A percentile compares a stretch with the other conserved stretches of the same genome.
phyloP scores from a whole-genome alignment of 1,284 basidiomycete genomes.

The Trametes pubescens region DNA sequence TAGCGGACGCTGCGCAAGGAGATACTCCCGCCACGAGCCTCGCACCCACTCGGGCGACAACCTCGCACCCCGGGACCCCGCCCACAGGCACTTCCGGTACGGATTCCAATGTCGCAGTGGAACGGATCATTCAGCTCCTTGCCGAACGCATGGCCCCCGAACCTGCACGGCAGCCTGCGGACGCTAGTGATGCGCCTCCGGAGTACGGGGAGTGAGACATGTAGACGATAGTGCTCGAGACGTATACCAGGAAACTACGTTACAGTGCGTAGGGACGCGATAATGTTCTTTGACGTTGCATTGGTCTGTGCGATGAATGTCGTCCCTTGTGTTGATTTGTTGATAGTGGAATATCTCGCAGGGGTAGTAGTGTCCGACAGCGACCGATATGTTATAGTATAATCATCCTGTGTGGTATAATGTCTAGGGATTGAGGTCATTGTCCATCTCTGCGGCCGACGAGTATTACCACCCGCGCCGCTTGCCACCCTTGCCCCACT shows the following conservation, averaged over 20 bases:
- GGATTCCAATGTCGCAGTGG: slow-evolving; percentile 19
- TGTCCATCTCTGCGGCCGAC: not conserved
- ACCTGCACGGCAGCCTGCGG: not conserved
- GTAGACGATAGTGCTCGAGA: not conserved
- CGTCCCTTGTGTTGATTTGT: not conserved
- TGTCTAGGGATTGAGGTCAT: too few species aligned
- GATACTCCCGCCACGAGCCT: not conserved
- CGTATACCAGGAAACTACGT: too few species aligned
- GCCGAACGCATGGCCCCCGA: slow-evolving; percentile 32
- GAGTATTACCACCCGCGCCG: slow-evolving; percentile 38
- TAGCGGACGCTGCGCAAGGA: too few species aligned
- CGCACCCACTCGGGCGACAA: not conserved
- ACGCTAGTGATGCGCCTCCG: slow-evolving; percentile 21
- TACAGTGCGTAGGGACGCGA: too few species aligned
- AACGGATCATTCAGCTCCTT: slow-evolving; percentile 37
- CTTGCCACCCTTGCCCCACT: slow-evolving; percentile 89
- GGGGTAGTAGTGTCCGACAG: too few species aligned
- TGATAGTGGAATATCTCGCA: not conserved
- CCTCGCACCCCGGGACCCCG: not conserved
- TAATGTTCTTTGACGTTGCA: too few species aligned
- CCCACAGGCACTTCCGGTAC: not conserved
- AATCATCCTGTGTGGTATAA: too few species aligned
- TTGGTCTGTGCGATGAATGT: too few species aligned
- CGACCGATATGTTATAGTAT: too few species aligned
- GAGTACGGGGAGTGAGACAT: slow-evolving; percentile 26